phyloP scores from a whole-genome alignment of 108 stramenopile species.

The Nitzschia sp. region DNA sequence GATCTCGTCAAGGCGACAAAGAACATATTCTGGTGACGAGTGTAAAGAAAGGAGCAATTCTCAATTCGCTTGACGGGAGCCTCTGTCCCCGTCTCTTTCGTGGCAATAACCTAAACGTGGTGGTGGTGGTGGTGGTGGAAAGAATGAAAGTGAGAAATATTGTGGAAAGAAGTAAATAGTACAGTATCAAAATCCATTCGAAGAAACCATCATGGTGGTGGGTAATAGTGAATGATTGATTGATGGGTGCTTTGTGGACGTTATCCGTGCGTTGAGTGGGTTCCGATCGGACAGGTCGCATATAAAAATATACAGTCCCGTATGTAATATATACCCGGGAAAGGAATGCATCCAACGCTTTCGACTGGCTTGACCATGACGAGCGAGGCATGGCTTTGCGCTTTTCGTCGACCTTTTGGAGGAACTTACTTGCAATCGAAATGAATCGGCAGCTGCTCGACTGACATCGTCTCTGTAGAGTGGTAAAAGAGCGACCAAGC shows the following conservation, averaged over 20 bases:
- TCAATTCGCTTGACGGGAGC: conserved; percentile 95
- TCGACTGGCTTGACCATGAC: not conserved
- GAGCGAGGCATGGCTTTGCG: not conserved
- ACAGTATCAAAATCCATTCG: not conserved
- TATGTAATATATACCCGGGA: not conserved
- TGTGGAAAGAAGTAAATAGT: not conserved
- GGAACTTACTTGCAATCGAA: conserved; percentile 83
- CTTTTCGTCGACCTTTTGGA: not conserved
- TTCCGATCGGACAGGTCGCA: not conserved
- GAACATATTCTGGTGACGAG: conserved; percentile 95
- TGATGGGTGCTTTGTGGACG: not conserved
- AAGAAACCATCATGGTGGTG: too few species aligned
- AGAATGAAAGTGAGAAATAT: not conserved
- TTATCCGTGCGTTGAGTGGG: not conserved
- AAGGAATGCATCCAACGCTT: not conserved
- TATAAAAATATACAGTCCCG: not conserved
- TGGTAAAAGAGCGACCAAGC: not conserved
- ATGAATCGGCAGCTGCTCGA: conserved; percentile 82
- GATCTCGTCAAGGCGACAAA: conserved; percentile 96
- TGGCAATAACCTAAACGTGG: conserved; percentile 88
- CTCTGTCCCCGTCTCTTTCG: conserved; percentile 94
- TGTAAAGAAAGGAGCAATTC: conserved; percentile 96
- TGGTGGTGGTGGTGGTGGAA: not conserved
- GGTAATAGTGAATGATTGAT: too few species aligned
- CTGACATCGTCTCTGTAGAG: conserved; percentile 83